Evolutionary conservation across 2,329 filamentous ascomycete genomes (phyloP).

Genomic region (Hypoxylon sp.): DNA sequence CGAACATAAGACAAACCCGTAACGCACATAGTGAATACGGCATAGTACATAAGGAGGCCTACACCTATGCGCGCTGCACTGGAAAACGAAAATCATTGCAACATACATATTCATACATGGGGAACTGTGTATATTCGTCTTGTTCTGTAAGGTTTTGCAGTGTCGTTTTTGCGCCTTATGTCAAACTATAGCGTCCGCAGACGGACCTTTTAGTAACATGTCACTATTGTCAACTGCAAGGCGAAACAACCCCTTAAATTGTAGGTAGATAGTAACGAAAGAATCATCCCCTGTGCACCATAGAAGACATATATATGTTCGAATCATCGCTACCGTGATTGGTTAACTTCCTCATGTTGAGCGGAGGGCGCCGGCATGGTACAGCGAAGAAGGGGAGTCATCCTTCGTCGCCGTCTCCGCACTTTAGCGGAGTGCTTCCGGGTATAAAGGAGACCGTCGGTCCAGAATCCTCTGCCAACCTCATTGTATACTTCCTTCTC

Average conservation of each 20-base stretch:
- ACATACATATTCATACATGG: background rate
- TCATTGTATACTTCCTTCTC: too few relatives aligned
- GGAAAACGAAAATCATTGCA: background rate
- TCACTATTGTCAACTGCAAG: background rate
- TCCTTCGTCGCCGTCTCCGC: conserved; percentile 14
- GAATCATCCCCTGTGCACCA: too few relatives aligned
- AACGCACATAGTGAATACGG: background rate
- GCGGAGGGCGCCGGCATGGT: background rate
- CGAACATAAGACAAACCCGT: conserved; percentile 26
- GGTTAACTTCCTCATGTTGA: conserved; percentile 21
- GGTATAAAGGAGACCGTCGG: conserved; percentile 8
- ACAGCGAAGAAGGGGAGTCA: background rate
- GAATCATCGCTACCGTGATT: conserved; percentile 1
- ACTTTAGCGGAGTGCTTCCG: conserved; percentile 9
- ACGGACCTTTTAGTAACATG: too few relatives aligned
- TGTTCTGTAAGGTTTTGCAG: background rate
- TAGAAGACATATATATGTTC: too few relatives aligned
- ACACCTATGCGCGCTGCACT: background rate
- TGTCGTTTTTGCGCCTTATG: background rate
- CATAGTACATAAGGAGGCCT: background rate
- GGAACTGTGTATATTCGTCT: background rate
- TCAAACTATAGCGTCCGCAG: too few relatives aligned
- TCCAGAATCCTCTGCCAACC: too few relatives aligned
- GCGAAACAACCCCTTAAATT: background rate
- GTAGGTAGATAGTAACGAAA: background rate